Evolutionary conservation across 2,329 filamentous ascomycete genomes (phyloP).

Genomic region (Colletotrichum destructivum): DNA sequence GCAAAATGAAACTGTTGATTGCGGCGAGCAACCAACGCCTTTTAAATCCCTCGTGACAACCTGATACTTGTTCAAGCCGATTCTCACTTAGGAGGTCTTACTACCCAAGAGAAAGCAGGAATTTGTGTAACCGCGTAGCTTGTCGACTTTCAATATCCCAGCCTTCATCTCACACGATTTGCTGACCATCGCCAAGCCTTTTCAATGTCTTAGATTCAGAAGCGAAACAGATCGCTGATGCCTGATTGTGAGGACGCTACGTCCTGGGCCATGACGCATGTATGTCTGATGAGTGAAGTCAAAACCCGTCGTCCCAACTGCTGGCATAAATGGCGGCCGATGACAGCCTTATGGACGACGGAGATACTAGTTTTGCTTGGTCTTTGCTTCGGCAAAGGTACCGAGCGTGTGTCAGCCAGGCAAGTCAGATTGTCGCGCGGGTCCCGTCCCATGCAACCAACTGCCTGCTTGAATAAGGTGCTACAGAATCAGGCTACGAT

Average conservation of each 20-base stretch:
- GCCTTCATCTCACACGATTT: too few relatives aligned
- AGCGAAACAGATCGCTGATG: neutral
- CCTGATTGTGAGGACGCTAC: neutral
- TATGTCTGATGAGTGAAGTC: neutral
- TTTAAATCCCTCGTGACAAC: too few relatives aligned
- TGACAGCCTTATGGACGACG: neutral
- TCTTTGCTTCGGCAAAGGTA: neutral
- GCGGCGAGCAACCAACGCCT: too few relatives aligned
- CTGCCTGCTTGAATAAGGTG: neutral
- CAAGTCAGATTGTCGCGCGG: neutral
- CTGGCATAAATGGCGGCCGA: neutral
- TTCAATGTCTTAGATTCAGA: neutral
- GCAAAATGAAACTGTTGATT: too few relatives aligned
- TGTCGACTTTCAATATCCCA: too few relatives aligned
- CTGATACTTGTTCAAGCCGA: too few relatives aligned
- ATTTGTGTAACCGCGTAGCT: too few relatives aligned
- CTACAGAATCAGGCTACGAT: neutral
- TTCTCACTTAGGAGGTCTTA: too few relatives aligned
- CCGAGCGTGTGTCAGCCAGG: neutral
- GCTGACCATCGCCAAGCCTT: neutral
- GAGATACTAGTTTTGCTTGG: neutral
- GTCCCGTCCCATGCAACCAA: neutral
- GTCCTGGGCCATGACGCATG: neutral
- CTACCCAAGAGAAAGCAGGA: too few relatives aligned
- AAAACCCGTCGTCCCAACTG: slow-evolving; percentile 2